Conservation (phyloP, 495 filamentous ascomycete species). For the Platismatia glauca region DNA sequence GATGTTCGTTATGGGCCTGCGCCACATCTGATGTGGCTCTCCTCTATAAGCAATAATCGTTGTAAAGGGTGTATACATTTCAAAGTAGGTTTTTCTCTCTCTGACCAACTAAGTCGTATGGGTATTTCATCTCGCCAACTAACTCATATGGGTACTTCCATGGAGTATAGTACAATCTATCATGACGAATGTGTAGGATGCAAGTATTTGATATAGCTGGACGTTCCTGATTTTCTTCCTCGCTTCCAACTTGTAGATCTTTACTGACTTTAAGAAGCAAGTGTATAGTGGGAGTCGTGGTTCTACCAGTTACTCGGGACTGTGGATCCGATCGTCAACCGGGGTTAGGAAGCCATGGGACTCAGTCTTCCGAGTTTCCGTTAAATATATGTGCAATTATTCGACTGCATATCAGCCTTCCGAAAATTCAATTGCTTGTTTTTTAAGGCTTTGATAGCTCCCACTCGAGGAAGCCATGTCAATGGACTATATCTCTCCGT, state of each 20-base stretch:
- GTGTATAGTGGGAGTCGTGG: background rate
- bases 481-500: background rate
- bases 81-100: background rate
- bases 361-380: background rate
- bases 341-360: background rate
- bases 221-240: background rate
- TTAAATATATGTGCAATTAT: background rate
- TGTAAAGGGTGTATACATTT: background rate
- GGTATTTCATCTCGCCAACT: background rate
- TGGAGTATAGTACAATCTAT: background rate
- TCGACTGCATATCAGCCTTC: background rate
- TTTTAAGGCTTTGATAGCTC: background rate
- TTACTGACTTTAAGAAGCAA: background rate
- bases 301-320: background rate
- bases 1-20: background rate
- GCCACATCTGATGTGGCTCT: conserved; percentile 1
- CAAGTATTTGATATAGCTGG: background rate
- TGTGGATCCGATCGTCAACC: background rate
- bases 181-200: background rate
- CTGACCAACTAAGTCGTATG: background rate
- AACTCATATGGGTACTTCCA: background rate
- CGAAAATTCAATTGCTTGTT: background rate
- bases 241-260: background rate
- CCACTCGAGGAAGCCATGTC: background rate
- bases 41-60: background rate